phyloP scores from a whole-genome alignment of 768 basidiomycete species.

The Arthromyces matolae region DNA sequence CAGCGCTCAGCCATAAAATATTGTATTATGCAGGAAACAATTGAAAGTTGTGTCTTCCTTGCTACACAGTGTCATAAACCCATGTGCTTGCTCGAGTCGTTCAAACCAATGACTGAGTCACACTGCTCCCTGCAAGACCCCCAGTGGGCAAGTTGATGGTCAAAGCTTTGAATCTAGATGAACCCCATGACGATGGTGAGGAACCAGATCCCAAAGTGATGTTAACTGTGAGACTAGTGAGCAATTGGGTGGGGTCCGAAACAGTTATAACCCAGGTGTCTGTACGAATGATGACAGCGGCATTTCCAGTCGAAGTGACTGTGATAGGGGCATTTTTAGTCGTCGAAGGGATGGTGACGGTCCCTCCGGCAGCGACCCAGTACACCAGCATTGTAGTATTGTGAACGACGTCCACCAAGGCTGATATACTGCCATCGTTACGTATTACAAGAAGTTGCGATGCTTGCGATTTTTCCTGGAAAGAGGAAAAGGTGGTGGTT shows the following conservation, averaged over 20 bases:
- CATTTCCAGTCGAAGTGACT: constrained; percentile 37
- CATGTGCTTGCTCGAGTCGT: no score
- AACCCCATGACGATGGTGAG: constrained; percentile 10
- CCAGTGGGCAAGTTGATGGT: constrained; percentile 22
- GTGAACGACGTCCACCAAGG: constrained; percentile 42
- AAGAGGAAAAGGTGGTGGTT: constrained; percentile 33
- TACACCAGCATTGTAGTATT: constrained; percentile 48
- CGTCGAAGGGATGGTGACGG: constrained; percentile 32
- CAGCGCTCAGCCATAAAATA: no score
- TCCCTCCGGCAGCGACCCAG: constrained; percentile 50
- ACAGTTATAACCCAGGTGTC: constrained; percentile 47
- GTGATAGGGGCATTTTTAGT: constrained; percentile 26
- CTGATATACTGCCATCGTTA: constrained; percentile 49
- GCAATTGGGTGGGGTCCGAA: constrained; percentile 64
- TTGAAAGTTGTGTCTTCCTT: no score
- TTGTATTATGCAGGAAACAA: no score
- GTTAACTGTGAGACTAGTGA: constrained; percentile 31
- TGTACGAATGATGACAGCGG: constrained; percentile 41
- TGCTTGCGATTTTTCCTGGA: constrained; percentile 34
- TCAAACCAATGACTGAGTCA: constrained; percentile 18
- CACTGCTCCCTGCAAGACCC: constrained; percentile 23
- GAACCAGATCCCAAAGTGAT: constrained; percentile 20
- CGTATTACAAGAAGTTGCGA: constrained; percentile 33
- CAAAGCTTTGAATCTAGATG: constrained; percentile 25
- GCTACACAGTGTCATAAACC: no score